These are phyloP conservation scores for Yamadazyma atmosphaerica DNA, from an alignment of 1,139 yeast genomes.

Conservation along the genomic window DNA sequence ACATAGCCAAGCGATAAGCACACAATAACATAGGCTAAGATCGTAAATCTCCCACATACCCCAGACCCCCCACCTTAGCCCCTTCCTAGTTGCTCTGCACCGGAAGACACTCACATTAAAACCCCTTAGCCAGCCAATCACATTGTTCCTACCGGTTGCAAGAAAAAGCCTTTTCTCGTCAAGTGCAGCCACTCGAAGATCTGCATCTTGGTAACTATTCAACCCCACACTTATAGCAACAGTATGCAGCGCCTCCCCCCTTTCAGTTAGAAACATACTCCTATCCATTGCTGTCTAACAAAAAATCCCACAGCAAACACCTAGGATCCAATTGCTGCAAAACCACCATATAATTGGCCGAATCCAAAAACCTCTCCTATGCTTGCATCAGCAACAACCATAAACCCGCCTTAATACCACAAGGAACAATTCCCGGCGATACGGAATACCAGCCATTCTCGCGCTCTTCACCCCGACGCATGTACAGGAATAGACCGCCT, in stretches of 20 bases:
- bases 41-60: neutral
- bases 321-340: too few relatives aligned
- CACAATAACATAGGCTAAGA: neutral
- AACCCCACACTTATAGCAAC: neutral
- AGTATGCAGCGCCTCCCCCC: neutral
- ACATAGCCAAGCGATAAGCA: neutral
- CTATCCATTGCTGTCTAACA: too few relatives aligned
- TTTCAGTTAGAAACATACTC: too few relatives aligned
- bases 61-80: too few relatives aligned
- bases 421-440: conserved; percentile 3
- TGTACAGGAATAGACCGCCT: neutral
- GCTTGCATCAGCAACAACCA: too few relatives aligned
- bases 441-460: neutral
- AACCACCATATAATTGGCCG: too few relatives aligned
- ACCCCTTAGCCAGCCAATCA: neutral
- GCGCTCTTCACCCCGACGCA: neutral
- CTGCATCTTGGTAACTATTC: neutral
- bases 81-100: too few relatives aligned
- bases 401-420: conserved; percentile 1
- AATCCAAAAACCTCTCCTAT: too few relatives aligned
- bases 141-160: neutral
- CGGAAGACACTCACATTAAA: too few relatives aligned
- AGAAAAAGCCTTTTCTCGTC: neutral
- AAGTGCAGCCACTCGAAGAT: neutral
- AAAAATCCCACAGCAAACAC: too few relatives aligned